Conservation (phyloP, 306 rosid genomes). For the Lablab purpureus region DNA sequence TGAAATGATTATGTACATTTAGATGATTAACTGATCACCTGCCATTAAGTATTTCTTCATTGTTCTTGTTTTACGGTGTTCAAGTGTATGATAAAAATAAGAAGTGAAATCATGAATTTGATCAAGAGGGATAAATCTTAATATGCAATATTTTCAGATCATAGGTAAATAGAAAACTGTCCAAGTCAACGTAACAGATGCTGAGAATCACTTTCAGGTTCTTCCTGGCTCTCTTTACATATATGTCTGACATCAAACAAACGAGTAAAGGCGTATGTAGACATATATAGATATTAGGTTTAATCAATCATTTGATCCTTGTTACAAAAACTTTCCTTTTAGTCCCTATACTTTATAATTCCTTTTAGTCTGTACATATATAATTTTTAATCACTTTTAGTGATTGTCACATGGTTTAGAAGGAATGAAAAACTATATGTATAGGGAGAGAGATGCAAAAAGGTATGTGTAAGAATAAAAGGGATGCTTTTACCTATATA, state of each 20-base stretch:
- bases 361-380: background rate
- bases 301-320: no score
- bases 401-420: background rate
- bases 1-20: background rate
- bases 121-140: slow-evolving; percentile 4
- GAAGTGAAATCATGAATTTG: background rate
- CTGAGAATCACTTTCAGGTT: background rate
- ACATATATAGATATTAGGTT: background rate
- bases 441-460: background rate
- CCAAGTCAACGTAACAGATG: background rate
- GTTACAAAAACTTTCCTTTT: background rate
- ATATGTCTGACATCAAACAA: slow-evolving; percentile 7
- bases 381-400: background rate
- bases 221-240: background rate
- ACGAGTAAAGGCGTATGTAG: background rate
- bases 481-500: background rate
- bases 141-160: background rate
- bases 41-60: background rate
- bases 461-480: background rate
- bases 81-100: background rate
- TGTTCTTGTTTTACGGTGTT: background rate
- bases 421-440: background rate
- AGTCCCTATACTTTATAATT: no score
- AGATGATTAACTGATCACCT: background rate
- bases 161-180: slow-evolving; percentile 13